Base-by-base conservation (phyloP, 139 green algal species). In the Asterochloris sp. region DNA sequence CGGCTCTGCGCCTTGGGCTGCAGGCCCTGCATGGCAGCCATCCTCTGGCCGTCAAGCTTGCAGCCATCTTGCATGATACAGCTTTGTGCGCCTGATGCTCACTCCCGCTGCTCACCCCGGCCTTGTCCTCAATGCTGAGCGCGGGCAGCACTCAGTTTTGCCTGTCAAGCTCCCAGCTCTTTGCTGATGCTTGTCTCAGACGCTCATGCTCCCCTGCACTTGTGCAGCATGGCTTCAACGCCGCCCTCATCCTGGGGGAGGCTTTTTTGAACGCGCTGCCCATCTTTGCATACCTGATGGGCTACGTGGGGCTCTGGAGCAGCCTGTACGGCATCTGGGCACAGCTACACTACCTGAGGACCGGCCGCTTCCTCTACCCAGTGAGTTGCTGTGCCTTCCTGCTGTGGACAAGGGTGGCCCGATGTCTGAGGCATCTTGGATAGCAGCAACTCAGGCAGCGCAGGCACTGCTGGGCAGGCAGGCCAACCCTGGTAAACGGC, bases 141-240 rank as follows among this genome's bases (percentile, higher is more conserved):
- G 10, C 66, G 10, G 66, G 66, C 66, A 21, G 16, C n/a, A 61
- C 47, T 60, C 47, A 27, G 13, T 19, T 26, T 54, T 21, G 12
- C 24, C 19, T 76, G 71, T 15, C 11, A 24, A 60, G 13, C 47
- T 27, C 47, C 12, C 71, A 76, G 71, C 24, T 11, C 24, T 76
- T 11, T 61, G 6, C 11, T 77, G 73, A 54, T 54, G 6, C 38
- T 6, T 54, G 38, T 54, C 6, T 54, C 38, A 54, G 6, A 54
- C 38, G 38, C 38, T 54, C 38, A 54, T 54, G 38, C 38, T 6
- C 38, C 38, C 38, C 6, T 54, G 6, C 38, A 54, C 38, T 6
- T 54, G 38, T 81, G 77, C 77, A 81, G 77, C 77, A 81, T 74
- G 77, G 62, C 26, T 62, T 73, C 62, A 81, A 81, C 21, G 68